Evolutionary conservation across 2,329 filamentous ascomycete species (phyloP), one percentile per base, ranked within the genome.

Genomic region (Lachnellula suecica): DNA sequence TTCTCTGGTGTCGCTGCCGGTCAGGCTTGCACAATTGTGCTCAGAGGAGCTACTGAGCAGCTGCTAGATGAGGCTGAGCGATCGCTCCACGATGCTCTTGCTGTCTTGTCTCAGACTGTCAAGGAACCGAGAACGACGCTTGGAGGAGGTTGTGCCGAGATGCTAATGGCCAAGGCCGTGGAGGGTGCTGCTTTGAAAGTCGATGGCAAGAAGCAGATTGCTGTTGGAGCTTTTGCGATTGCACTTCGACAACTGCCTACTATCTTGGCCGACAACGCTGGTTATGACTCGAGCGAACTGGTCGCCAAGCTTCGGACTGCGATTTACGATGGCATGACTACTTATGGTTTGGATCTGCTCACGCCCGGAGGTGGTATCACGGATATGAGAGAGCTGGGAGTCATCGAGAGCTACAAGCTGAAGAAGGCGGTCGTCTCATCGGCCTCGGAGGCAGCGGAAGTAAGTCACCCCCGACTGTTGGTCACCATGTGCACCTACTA

Each of bases 101-200:
- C 94, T 13, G 94, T 99, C 11, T 83, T 99, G 37, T 97, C 93
- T 9, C 94, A 99, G 73, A 99, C 94, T 2, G 89, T 99, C 64
- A 89, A 88, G 71, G 92, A 97, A 74, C 94, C 94, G 47, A 85
- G 90, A 70, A 95, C 92, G 38, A 97, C 94, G 0, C 84, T 99
- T 3, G 94, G 94, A 48, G 94, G 94, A 68, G 94, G 94, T 24
- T 97, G 91, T 68, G 92, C 93, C 4, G 94, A 99, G 82, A 97
- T 97, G 93, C 77, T 96, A 63, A 99, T 99, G 94, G 90, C 93
- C 59, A 96, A 97, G 79, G 94, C 94, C 7, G 94, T 99, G 20
- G 93, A 97, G 69, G 89, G 88, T 56, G 91, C 91, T 4, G 92
- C 92, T 20, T 92, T 95, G 57, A 93, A 96, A 65, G 89, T 96